phyloP scores from a whole-genome alignment of 2,329 filamentous ascomycete genomes.

The Purpureocillium takamizusanense region DNA sequence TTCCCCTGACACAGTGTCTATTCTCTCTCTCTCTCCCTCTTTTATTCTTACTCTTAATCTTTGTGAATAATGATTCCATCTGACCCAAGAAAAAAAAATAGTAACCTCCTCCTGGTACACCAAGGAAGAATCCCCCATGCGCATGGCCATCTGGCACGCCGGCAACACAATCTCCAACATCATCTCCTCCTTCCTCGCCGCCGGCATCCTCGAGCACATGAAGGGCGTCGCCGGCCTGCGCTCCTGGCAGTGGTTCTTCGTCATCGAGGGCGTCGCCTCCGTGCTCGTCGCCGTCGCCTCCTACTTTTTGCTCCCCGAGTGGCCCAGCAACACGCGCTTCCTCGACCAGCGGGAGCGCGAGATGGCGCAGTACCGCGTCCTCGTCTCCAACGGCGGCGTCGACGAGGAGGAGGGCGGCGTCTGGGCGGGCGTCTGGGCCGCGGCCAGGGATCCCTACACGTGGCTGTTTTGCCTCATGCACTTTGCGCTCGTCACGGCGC shows the following conservation, averaged over 20 bases:
- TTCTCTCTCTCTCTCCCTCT: too few relatives aligned
- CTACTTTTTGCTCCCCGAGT: constrained; percentile 24
- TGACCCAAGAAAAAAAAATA: neutral
- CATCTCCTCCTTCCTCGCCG: constrained; percentile 32
- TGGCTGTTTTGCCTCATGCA: constrained; percentile 30
- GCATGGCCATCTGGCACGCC: constrained; percentile 32
- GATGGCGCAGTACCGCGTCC: constrained; percentile 23
- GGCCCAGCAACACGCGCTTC: constrained; percentile 21
- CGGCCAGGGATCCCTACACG: constrained; percentile 25
- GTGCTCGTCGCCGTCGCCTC: constrained; percentile 20
- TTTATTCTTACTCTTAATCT: too few relatives aligned
- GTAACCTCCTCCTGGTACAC: constrained; percentile 36
- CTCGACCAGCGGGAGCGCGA: constrained; percentile 24
- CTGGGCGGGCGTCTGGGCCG: constrained; percentile 24
- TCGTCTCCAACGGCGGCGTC: constrained; percentile 24
- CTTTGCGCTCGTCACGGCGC: constrained; percentile 33
- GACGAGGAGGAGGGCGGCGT: constrained; percentile 23
- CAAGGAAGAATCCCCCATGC: constrained; percentile 27
- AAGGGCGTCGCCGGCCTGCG: constrained; percentile 24
- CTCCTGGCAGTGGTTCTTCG: constrained; percentile 34
- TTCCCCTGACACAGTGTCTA: too few relatives aligned
- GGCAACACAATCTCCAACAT: constrained; percentile 34
- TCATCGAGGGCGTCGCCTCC: constrained; percentile 25
- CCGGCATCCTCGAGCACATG: constrained; percentile 32
- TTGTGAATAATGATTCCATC: too few relatives aligned